phyloP scores from a whole-genome alignment of 805 yeast species.

The Candida corydali region DNA sequence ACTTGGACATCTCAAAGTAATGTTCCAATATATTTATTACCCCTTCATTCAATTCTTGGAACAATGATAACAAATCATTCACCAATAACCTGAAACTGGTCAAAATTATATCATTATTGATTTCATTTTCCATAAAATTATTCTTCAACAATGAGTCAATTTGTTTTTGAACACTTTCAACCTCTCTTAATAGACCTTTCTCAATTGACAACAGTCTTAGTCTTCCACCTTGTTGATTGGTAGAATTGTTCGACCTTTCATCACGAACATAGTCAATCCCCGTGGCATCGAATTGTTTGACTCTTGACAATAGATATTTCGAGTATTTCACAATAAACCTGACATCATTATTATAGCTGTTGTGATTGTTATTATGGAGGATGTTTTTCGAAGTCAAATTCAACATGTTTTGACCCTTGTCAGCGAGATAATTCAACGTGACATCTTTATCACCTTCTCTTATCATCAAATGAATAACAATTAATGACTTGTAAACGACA shows the following conservation, averaged over 20 bases:
- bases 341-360: conserved; percentile 43
- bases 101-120: conserved; percentile 77
- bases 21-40: conserved; percentile 91
- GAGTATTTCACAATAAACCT: conserved; percentile 62
- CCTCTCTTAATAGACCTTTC: conserved; percentile 78
- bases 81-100: conserved; percentile 85
- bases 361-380: conserved; percentile 18
- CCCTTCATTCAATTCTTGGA: conserved; percentile 91
- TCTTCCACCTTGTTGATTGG: conserved; percentile 54
- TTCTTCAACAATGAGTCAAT: conserved; percentile 72
- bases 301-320: conserved; percentile 64
- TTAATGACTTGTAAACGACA: conserved; percentile 77
- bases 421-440: conserved; percentile 57
- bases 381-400: conserved; percentile 36
- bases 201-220: conserved; percentile 64
- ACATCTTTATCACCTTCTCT: conserved; percentile 84
- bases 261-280: conserved; percentile 77
- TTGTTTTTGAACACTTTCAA: conserved; percentile 80
- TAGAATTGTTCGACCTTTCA: conserved; percentile 45
- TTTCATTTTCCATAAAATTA: conserved; percentile 72
- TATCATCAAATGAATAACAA: conserved; percentile 85
- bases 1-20: conserved; percentile 85
- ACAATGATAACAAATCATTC: conserved; percentile 81
- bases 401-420: conserved; percentile 46
- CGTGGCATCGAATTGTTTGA: conserved; percentile 62